Evolutionary conservation across 1,139 yeast genomes (phyloP), one percentile per base, ranked within the genome.

Genomic region (Suhomyces coccinellae): DNA sequence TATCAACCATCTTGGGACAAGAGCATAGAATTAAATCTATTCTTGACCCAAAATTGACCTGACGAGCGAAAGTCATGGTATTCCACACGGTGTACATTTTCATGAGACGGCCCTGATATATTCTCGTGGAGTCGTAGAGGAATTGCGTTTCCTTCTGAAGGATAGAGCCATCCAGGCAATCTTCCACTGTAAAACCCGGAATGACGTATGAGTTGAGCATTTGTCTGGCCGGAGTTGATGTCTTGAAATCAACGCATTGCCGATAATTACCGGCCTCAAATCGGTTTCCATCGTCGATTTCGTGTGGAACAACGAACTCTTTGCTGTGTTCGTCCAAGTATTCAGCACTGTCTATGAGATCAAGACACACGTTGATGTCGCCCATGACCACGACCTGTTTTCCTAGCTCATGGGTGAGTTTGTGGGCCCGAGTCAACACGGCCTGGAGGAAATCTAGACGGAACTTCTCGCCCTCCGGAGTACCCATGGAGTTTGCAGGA

Each of bases 31-130:
- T 82, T 52, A 85, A 76, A 61, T 93, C 99, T 29, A 93, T 85
- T 41, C 99, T 72, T 2, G 97, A 85, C 0, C 99, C 98, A 62
- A 76, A 86, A 59, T 93, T 93, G 2, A 84, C 73, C 2, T 91
- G 90, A 30, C 99, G 68, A n/a, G 88, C 79, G 50, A 85, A 85
- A 36, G 80, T 79, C 53, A 83, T 64, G 1, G 93, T 85, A 59
- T 90, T 91, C 99, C 99, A 93, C 41, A 93, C 95, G 0, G 98
- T 91, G 58, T 87, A 93, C 80, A 90, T 73, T 24, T 79, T 81
- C 59, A 77, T 62, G 44, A 83, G 68, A 22, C 82, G 66, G 1
- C 85, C 84, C 51, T 83, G 85, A 3, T 62, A 50, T 27, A 64
- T 60, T 40, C 99, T 70, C 0, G 87, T 80, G 0, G 89, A 72